Conservation (phyloP, 2,329 filamentous ascomycete genomes). For the Fusarium sp. region DNA sequence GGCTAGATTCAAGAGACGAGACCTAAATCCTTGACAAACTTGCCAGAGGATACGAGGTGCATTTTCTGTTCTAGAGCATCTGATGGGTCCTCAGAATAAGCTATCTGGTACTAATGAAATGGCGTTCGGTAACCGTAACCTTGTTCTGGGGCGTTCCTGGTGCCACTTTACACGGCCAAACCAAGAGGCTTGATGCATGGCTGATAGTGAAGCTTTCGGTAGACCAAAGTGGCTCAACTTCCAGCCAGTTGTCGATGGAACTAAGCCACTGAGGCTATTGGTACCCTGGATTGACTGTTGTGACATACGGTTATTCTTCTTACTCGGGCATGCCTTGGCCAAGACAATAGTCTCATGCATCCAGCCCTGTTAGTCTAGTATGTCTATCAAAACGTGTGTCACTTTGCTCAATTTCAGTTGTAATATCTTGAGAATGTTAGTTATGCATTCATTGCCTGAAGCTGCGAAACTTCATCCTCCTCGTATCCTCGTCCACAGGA, state of each 20-base stretch:
- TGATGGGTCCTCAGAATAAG: slow-evolving; percentile 9
- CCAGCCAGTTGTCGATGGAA: not conserved
- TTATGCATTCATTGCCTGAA: slow-evolving; percentile 31
- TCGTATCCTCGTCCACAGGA: slow-evolving; percentile 28
- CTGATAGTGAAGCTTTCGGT: not conserved
- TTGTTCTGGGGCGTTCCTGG: slow-evolving; percentile 27
- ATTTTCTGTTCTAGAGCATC: not conserved
- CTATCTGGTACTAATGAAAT: slow-evolving; percentile 13
- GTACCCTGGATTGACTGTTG: not conserved
- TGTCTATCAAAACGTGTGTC: not conserved
- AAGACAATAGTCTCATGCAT: slow-evolving; percentile 3
- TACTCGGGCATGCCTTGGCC: not conserved
- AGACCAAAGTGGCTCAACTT: slow-evolving; percentile 5
- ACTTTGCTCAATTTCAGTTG: not conserved
- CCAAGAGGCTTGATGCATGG: not conserved
- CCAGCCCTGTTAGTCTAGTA: not conserved
- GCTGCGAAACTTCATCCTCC: slow-evolving; percentile 35
- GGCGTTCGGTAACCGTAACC: slow-evolving; percentile 25
- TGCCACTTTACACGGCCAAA: not conserved
- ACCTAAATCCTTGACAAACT: not conserved
- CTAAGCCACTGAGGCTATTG: not conserved
- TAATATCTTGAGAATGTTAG: slow-evolving; percentile 7
- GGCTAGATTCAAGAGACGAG: not conserved
- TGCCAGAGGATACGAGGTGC: slow-evolving; percentile 3
- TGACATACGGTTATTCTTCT: not conserved